Conservation (phyloP, 192 early-diverging fungal genomes). For the Physocladia obscura region DNA sequence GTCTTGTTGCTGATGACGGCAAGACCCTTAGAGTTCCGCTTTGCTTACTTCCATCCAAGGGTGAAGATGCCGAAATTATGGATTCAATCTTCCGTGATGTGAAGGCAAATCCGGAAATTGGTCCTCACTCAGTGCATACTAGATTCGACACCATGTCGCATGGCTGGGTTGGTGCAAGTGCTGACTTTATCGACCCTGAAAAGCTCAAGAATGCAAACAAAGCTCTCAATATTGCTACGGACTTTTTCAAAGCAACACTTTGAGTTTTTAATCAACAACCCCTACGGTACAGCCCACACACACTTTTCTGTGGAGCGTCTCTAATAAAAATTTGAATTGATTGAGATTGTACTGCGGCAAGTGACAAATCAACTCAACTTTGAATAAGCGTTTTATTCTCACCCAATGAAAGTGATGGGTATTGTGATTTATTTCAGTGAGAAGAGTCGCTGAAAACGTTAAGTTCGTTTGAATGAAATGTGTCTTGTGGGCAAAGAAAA, state of each 20-base stretch:
- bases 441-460: no score
- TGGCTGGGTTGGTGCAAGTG: background rate
- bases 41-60: background rate
- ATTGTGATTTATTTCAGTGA: no score
- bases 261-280: no score
- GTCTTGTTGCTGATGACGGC: conserved; percentile 35
- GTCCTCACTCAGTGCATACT: background rate
- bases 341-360: no score
- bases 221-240: background rate
- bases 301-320: no score
- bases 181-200: background rate
- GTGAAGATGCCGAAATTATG: conserved; percentile 6
- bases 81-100: background rate
- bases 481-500: no score
- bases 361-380: no score
- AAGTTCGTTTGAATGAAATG: no score
- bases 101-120: background rate
- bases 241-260: background rate
- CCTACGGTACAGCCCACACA: no score
- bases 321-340: no score
- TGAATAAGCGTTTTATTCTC: no score
- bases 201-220: background rate
- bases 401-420: no score
- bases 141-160: background rate
- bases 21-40: background rate